phyloP scores from a whole-genome alignment of 202 grass and related monocot genomes.

The Zoysia matrella region DNA sequence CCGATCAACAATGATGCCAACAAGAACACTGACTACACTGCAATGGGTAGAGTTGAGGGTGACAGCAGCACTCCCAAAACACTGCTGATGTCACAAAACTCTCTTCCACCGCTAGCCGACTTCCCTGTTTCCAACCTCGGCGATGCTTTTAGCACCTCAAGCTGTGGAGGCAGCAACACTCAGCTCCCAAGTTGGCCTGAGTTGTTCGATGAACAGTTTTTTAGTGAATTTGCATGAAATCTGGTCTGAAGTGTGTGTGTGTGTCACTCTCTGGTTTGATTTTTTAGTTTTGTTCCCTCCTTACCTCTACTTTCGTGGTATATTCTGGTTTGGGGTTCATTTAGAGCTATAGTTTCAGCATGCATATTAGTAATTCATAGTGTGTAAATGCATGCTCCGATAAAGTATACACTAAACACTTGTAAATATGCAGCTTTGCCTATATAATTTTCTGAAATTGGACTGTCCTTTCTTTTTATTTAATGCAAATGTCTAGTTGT shows the following conservation, averaged over 20 bases:
- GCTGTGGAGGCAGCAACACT: slow-evolving; percentile 65
- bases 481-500: background rate
- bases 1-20: slow-evolving; percentile 45
- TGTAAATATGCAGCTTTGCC: slow-evolving; percentile 58
- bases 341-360: slow-evolving; percentile 47
- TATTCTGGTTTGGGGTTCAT: slow-evolving; percentile 46
- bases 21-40: slow-evolving; percentile 44
- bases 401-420: slow-evolving; percentile 44
- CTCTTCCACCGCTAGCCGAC: slow-evolving; percentile 74
- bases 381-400: slow-evolving; percentile 49
- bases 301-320: slow-evolving; percentile 41
- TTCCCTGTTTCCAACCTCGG: slow-evolving; percentile 68
- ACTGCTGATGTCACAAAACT: slow-evolving; percentile 52
- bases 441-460: slow-evolving; percentile 40
- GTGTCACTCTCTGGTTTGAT: slow-evolving; percentile 44
- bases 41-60: slow-evolving; percentile 33
- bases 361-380: slow-evolving; percentile 45
- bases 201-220: slow-evolving; percentile 68
- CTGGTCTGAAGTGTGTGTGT: slow-evolving; percentile 26
- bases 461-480: slow-evolving; percentile 23
- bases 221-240: slow-evolving; percentile 65
- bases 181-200: slow-evolving; percentile 60
- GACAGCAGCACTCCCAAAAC: slow-evolving; percentile 53
- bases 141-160: slow-evolving; percentile 69
- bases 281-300: slow-evolving; percentile 35